phyloP scores from a whole-genome alignment of 2,329 filamentous ascomycete species.

The Xylariales sp. region DNA sequence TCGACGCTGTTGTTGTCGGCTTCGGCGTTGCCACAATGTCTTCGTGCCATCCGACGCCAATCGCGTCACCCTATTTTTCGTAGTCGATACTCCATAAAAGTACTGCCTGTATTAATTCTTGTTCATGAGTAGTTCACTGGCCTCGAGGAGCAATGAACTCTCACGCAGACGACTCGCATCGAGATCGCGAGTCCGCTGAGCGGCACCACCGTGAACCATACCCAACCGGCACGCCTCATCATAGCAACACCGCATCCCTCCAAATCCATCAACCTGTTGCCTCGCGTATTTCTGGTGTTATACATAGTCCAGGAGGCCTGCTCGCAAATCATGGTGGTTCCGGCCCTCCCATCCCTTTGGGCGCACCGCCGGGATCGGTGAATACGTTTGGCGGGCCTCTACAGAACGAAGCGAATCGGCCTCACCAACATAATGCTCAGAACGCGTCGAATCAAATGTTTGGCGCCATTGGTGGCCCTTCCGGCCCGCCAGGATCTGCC shows the following conservation, averaged over 20 bases:
- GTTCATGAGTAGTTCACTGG: conserved; percentile 33
- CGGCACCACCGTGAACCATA: conserved; percentile 72
- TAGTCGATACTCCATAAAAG: conserved; percentile 11
- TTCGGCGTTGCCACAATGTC: conserved; percentile 3
- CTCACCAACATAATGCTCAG: conserved; percentile 64
- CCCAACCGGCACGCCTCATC: conserved; percentile 74
- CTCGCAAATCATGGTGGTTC: conserved; percentile 78
- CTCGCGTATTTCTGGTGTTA: conserved; percentile 80
- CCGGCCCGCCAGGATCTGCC: conserved; percentile 53
- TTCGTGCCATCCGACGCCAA: not conserved
- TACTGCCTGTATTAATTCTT: conserved; percentile 32
- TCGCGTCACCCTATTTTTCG: conserved; percentile 9
- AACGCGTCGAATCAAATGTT: conserved; percentile 66
- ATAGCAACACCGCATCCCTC: conserved; percentile 88
- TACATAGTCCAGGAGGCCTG: conserved; percentile 91
- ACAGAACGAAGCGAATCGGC: conserved; percentile 63
- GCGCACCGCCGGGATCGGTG: conserved; percentile 63
- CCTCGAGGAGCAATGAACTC: conserved; percentile 48
- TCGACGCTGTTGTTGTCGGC: conserved; percentile 9
- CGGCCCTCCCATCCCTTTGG: conserved; percentile 63
- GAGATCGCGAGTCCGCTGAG: conserved; percentile 75
- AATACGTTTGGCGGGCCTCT: conserved; percentile 65
- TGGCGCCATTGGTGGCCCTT: conserved; percentile 48
- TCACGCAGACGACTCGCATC: conserved; percentile 61
- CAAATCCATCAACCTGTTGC: conserved; percentile 96